Evolutionary conservation across 148 eudicot species (phyloP).

Genomic region (Gaultheria prostrata): DNA sequence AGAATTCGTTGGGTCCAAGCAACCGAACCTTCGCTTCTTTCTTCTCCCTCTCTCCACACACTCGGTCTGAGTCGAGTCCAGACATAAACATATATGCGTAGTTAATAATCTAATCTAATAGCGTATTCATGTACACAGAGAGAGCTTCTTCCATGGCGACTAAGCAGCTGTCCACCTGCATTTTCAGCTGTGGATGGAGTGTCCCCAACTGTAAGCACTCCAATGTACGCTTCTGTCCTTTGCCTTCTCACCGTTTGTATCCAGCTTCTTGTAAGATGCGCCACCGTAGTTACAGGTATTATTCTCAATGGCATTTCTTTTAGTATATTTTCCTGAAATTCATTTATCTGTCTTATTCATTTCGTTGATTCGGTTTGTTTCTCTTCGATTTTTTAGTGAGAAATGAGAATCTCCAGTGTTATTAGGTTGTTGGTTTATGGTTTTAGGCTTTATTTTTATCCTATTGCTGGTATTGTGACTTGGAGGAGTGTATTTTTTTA

Average conservation of each 20-base stretch:
- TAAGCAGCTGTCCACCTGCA: constrained; percentile 8
- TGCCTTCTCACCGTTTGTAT: not conserved
- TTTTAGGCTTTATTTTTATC: not conserved
- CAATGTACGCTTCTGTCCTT: not conserved
- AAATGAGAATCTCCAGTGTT: not conserved
- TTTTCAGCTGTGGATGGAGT: constrained; percentile 8
- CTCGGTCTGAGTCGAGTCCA: not conserved
- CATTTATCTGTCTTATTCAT: not conserved
- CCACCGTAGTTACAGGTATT: constrained; percentile 1
- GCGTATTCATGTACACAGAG: not conserved
- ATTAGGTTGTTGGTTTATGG: not conserved
- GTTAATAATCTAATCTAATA: not conserved
- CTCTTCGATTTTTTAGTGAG: not conserved
- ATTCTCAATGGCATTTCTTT: not conserved
- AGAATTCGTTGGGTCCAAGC: constrained; percentile 13
- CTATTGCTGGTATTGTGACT: not conserved
- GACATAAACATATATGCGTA: not conserved
- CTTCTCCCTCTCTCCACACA: not conserved
- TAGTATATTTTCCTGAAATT: not conserved
- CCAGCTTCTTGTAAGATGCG: constrained; percentile 14
- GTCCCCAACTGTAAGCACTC: not conserved
- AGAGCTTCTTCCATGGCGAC: constrained; percentile 13
- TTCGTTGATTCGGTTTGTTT: not conserved
- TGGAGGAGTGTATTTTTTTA: not conserved
- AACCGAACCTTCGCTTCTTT: not conserved